Percentiles rank a stretch among this genome's conserved stretches.
Evolutionary conservation across 371 early-diverging fungal species (phyloP).

Genomic region (Apophysomyces elegans): DNA sequence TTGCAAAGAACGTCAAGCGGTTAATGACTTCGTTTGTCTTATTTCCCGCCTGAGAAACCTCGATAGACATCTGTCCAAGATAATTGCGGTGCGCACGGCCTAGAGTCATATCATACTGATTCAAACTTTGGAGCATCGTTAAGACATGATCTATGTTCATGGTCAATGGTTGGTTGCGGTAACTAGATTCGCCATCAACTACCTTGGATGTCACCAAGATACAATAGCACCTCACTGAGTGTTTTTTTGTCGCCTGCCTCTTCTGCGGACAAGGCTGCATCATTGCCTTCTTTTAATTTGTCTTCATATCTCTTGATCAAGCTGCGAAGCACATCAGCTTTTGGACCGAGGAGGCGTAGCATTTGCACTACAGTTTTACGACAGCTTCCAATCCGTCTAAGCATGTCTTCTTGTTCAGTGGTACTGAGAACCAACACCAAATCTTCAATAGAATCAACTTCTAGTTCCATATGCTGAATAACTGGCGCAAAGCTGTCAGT

Average conservation of each 20-base stretch:
- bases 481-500: conserved; percentile 86
- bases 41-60: conserved; percentile 93
- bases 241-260: conserved; percentile 30
- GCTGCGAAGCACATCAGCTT: conserved; percentile 84
- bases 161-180: not conserved
- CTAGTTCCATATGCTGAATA: conserved; percentile 78
- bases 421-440: conserved; percentile 77
- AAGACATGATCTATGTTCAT: conserved; percentile 81
- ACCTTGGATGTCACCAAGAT: conserved; percentile 92
- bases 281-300: conserved; percentile 44
- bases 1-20: conserved; percentile 89
- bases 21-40: conserved; percentile 91
- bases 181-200: conserved; percentile 7
- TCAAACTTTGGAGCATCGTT: conserved; percentile 92
- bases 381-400: conserved; percentile 83
- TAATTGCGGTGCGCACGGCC: conserved; percentile 94
- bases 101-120: conserved; percentile 89
- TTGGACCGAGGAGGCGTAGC: conserved; percentile 74
- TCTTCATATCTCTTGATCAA: conserved; percentile 66
- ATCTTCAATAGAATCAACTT: conserved; percentile 92
- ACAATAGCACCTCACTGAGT: conserved; percentile 63
- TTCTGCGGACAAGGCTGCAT: conserved; percentile 31
- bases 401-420: conserved; percentile 85
- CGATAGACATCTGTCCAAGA: conserved; percentile 94
- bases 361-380: conserved; percentile 84